A percentile compares a stretch with the other conserved stretches of the same genome.
These are phyloP conservation scores for Botryotinia calthae DNA, from an alignment of 2,329 filamentous ascomycete species.

Conservation along the genomic window DNA sequence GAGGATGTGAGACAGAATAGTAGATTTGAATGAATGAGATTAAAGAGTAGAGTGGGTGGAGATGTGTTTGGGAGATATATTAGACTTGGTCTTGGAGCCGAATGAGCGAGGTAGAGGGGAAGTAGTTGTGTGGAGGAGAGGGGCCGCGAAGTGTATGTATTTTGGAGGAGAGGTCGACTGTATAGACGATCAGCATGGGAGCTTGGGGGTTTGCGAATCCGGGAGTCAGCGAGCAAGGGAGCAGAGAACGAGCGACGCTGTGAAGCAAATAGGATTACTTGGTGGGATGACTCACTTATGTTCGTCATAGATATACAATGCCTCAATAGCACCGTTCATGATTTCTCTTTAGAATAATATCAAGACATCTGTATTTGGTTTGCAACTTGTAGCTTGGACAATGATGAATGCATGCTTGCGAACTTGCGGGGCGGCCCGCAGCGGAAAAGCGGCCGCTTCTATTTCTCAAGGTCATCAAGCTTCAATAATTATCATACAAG, in stretches of 20 bases:
- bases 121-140: constrained; percentile 74
- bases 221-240: background rate
- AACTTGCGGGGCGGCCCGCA: constrained; percentile 17
- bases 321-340: constrained; percentile 88
- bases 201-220: background rate
- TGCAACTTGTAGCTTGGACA: background rate
- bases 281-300: constrained; percentile 63
- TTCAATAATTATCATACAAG: background rate
- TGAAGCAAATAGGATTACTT: background rate
- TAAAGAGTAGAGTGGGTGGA: constrained; percentile 86
- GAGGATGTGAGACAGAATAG: constrained; percentile 84
- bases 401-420: constrained; percentile 10
- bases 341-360: constrained; percentile 37
- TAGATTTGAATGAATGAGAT: constrained; percentile 80
- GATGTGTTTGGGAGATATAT: constrained; percentile 80
- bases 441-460: constrained; percentile 25
- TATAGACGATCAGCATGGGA: constrained; percentile 3
- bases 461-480: constrained; percentile 9
- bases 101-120: constrained; percentile 81
- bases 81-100: constrained; percentile 76
- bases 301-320: constrained; percentile 95
- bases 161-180: constrained; percentile 82
- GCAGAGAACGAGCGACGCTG: constrained; percentile 28
- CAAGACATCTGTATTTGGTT: constrained; percentile 28
- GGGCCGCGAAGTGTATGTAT: constrained; percentile 81